Percentiles rank a stretch among this genome's conserved stretches.
phyloP scores from a whole-genome alignment of 2,329 filamentous ascomycete species.

The Rosellinia necatrix region DNA sequence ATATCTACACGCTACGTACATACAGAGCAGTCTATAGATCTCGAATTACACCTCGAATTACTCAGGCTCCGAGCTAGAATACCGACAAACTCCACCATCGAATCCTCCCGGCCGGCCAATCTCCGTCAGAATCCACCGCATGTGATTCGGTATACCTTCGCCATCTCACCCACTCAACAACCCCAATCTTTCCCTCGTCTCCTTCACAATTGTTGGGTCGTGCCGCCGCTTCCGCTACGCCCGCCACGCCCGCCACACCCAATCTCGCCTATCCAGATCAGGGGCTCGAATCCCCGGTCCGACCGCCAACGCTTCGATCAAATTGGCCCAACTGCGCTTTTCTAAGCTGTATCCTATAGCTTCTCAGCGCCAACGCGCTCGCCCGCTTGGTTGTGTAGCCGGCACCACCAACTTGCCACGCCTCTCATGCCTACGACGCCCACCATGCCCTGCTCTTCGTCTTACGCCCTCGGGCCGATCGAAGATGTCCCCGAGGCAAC shows the following conservation, averaged over 20 bases:
- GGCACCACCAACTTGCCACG: slow-evolving; percentile 1
- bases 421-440: slow-evolving; percentile 17
- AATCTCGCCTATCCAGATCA: no score
- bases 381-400: no score
- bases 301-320: slow-evolving; percentile 14
- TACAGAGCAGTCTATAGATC: no score
- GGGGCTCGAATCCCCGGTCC: no score
- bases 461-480: slow-evolving; percentile 38
- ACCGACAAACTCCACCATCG: slow-evolving; percentile 9
- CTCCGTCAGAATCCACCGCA: slow-evolving; percentile 28
- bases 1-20: no score
- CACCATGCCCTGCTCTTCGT: slow-evolving; percentile 40
- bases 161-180: background rate
- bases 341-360: background rate
- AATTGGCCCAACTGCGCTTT: slow-evolving; percentile 24
- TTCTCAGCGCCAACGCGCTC: no score
- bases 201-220: slow-evolving; percentile 12
- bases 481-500: slow-evolving; percentile 44
- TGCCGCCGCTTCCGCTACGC: background rate
- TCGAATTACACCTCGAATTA: background rate
- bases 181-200: background rate
- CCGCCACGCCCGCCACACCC: background rate
- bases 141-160: slow-evolving; percentile 24
- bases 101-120: slow-evolving; percentile 32
- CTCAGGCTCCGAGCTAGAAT: background rate